Evolutionary conservation across 148 eudicot genomes (phyloP).

Genomic region (Gaultheria prostrata): DNA sequence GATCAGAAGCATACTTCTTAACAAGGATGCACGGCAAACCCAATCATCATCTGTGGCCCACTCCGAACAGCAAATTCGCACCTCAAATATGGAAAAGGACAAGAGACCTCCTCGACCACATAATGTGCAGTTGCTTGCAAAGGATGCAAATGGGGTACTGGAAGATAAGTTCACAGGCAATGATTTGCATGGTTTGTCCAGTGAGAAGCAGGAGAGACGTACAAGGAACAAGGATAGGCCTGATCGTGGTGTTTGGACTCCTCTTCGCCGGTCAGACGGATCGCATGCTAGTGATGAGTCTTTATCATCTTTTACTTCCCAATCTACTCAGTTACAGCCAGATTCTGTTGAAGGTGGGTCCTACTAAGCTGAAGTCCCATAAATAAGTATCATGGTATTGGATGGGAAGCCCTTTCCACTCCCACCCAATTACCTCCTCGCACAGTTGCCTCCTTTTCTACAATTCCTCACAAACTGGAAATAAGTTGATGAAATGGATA

Average conservation of each 20-base stretch:
- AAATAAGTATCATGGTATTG: not conserved
- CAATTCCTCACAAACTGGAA: not conserved
- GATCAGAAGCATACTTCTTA: conserved; percentile 67
- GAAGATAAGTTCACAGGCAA: conserved; percentile 51
- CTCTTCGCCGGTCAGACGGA: conserved; percentile 77
- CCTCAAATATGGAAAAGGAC: conserved; percentile 57
- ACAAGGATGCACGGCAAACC: conserved; percentile 56
- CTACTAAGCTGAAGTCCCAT: not conserved
- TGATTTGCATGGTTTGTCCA: conserved; percentile 40
- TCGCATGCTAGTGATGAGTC: conserved; percentile 58
- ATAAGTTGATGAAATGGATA: conserved; percentile 7
- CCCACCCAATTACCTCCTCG: not conserved
- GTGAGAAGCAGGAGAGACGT: conserved; percentile 78
- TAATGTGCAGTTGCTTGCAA: conserved; percentile 28
- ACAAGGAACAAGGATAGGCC: conserved; percentile 83
- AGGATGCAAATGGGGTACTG: conserved; percentile 41
- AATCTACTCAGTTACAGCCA: conserved; percentile 28
- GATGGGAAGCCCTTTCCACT: not conserved
- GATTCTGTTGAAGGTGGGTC: conserved; percentile 62
- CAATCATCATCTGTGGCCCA: conserved; percentile 42
- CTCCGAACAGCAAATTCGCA: conserved; percentile 47
- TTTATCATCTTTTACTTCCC: conserved; percentile 40
- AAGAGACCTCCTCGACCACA: conserved; percentile 79
- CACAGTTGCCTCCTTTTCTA: not conserved
- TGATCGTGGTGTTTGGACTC: conserved; percentile 94